Conservation (phyloP, 805 yeast species). For the Lipomyces kockii region DNA sequence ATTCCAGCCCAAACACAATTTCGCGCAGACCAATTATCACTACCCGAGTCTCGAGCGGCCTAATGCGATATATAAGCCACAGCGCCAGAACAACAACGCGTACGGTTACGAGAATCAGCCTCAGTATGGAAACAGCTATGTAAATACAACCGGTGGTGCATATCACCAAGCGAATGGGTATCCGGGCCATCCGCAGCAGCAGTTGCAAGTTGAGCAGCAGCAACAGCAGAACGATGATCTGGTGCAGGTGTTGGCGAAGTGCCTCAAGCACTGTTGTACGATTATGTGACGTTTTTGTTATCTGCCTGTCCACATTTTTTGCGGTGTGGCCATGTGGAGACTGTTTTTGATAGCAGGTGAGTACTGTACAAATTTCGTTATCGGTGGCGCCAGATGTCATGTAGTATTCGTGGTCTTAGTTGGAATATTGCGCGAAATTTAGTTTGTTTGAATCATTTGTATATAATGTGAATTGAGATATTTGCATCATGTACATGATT, state of each 20-base stretch:
- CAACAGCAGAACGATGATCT: conserved; percentile 31
- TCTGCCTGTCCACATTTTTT: neutral
- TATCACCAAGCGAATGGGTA: conserved; percentile 26
- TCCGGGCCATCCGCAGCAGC: conserved; percentile 38
- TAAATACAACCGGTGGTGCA: conserved; percentile 22
- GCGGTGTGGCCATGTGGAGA: neutral
- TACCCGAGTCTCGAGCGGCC: conserved; percentile 43
- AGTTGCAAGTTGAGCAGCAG: conserved; percentile 37
- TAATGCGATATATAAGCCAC: conserved; percentile 24
- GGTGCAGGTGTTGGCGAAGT: conserved; percentile 12
- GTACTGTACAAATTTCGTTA: no score
- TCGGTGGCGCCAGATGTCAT: no score
- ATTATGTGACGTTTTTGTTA: conserved; percentile 19
- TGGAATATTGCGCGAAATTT: neutral
- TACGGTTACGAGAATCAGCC: conserved; percentile 20
- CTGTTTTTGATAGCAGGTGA: neutral
- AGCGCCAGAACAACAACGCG: neutral
- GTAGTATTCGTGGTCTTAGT: neutral
- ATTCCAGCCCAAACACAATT: conserved; percentile 40
- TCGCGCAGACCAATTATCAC: conserved; percentile 44
- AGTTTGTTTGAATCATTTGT: neutral
- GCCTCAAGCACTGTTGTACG: conserved; percentile 34
- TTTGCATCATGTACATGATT: neutral
- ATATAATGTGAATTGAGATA: neutral
- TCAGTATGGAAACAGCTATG: conserved; percentile 4